Base-by-base conservation (phyloP, 139 green algal species). In the Asterochloris sp. region DNA sequence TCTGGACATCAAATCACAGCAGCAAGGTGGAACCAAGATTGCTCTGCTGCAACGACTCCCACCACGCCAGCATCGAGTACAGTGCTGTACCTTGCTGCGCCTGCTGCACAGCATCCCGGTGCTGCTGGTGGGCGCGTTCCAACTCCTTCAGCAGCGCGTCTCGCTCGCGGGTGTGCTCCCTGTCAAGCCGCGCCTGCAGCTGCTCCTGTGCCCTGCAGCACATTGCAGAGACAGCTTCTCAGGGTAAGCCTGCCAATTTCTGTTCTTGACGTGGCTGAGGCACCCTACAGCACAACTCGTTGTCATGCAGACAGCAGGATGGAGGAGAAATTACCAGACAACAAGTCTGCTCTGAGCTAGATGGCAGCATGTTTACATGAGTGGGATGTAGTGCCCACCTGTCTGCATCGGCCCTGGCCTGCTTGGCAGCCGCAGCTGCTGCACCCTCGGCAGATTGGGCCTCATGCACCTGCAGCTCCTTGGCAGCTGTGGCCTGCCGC, bases 131-230 rank as follows among this genome's bases (percentile, higher is more conserved):
- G 15, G 74, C 60, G 11, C 74, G 78, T 19, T 79, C 79, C 12
- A 76, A 19, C 68, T 91, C 85, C 69, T 83, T 64, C 47, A 74
- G 38, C 29, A 88, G 71, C 28, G 74, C 54, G 27, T 86, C 75
- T 8, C 77, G 77, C 69, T 87, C 78, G 12, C 77, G 64, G 54
- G 23, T 60, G 54, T 61, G 69, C n/a, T 83, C 80, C 13, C 12
- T 54, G 2, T 15, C 16, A 67, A 83, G 67, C 67, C 66, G 67
- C 79, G 66, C 38, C 69, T 68, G 63, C n/a, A 27, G 19, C 68
- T 78, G 79, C 79, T 83, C 28, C 21, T 78, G 21, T 10, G 68
- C 68, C 47, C 79, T 83, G 68, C 14, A 75, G 67, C 19, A 28
- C 83, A 78, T 14, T 29, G 38, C 38, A 54, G 38, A 54, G 38